phyloP scores from a whole-genome alignment of 495 filamentous ascomycete genomes.

The Bryoglossum gracile region DNA sequence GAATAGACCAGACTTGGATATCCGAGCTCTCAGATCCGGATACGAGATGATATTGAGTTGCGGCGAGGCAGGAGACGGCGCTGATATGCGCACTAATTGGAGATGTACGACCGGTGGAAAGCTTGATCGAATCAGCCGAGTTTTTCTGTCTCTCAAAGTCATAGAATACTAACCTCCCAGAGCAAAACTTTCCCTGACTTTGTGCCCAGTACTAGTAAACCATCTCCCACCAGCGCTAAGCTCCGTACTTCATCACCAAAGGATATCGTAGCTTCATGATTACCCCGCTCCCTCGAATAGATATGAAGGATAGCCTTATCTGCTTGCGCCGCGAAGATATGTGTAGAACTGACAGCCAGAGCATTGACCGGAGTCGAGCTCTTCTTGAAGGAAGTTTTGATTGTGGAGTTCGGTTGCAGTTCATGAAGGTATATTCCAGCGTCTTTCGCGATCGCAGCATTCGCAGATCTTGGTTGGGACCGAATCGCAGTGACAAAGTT shows the following conservation, averaged over 20 bases:
- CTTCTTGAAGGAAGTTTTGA: conserved; percentile 82
- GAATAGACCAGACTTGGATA: conserved; percentile 82
- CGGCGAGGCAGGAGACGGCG: conserved; percentile 66
- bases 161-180: conserved; percentile 72
- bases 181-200: conserved; percentile 77
- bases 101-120: conserved; percentile 67
- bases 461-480: conserved; percentile 54
- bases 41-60: conserved; percentile 69
- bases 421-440: conserved; percentile 80
- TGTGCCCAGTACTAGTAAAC: conserved; percentile 74
- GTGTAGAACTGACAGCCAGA: conserved; percentile 71
- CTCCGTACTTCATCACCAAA: conserved; percentile 81
- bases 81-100: conserved; percentile 88
- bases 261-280: conserved; percentile 77
- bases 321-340: conserved; percentile 84
- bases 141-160: neutral
- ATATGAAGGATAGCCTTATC: conserved; percentile 91
- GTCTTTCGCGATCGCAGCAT: conserved; percentile 62
- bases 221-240: conserved; percentile 53
- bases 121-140: conserved; percentile 11
- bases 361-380: conserved; percentile 72
- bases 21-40: conserved; percentile 86
- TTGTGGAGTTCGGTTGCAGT: conserved; percentile 62
- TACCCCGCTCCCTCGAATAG: conserved; percentile 74
- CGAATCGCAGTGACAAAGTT: conserved; percentile 69